Evolutionary conservation across 78 protist genomes (phyloP).

Genomic region (Capsaspora owczarzaki): DNA sequence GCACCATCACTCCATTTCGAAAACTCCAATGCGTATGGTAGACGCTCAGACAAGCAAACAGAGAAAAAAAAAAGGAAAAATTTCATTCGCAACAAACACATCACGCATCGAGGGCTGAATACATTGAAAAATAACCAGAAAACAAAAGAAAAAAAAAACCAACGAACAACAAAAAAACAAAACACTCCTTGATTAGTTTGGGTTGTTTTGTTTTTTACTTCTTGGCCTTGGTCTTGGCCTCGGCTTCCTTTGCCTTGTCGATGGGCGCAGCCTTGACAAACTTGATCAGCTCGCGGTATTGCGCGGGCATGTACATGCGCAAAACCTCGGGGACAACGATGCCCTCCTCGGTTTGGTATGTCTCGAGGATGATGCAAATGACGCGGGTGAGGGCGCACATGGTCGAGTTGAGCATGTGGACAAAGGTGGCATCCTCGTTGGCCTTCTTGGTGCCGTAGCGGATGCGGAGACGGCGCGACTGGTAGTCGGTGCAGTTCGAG

Average conservation of each 20-base stretch:
- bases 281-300: constrained; percentile 25
- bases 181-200: neutral
- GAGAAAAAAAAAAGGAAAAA: neutral
- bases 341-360: constrained; percentile 91
- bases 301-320: constrained; percentile 63
- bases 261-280: constrained; percentile 34
- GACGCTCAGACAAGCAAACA: neutral
- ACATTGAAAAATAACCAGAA: neutral
- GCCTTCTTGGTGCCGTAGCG: constrained; percentile 74
- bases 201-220: neutral
- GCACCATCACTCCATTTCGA: neutral
- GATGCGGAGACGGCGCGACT: constrained; percentile 76
- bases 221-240: neutral
- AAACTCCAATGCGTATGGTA: neutral
- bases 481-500: constrained; percentile 99
- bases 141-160: neutral
- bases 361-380: constrained; percentile 97
- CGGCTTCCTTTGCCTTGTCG: neutral
- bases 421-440: constrained; percentile 72
- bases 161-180: neutral
- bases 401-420: constrained; percentile 97
- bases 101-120: too few relatives aligned
- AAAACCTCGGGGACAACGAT: constrained; percentile 78
- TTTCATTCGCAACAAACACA: neutral
- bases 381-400: constrained; percentile 92